Conservation (phyloP, 2,329 filamentous ascomycete genomes). For the Fusarium pseudograminearum region DNA sequence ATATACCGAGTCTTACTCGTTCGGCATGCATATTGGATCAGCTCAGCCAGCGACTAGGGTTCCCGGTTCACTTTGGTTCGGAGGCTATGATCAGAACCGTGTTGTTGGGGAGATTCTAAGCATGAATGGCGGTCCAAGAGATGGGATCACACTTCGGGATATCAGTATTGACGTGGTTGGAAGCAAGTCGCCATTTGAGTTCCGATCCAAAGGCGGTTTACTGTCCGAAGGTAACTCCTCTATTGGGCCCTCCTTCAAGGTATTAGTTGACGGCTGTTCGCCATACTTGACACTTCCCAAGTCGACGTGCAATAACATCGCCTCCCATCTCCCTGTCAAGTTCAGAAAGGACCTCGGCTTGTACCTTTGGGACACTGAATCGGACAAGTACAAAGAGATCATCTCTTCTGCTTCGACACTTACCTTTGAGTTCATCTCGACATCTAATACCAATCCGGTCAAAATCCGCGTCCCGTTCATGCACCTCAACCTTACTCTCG, state of each 20-base stretch:
- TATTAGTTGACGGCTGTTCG: conserved; percentile 8
- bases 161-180: conserved; percentile 7
- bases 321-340: not conserved
- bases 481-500: conserved; percentile 15
- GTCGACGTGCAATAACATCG: conserved; percentile 15
- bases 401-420: not conserved
- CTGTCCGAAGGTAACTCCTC: not conserved
- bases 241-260: conserved; percentile 4
- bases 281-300: conserved; percentile 13
- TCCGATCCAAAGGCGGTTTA: not conserved
- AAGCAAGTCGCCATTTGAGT: not conserved
- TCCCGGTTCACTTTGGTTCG: conserved; percentile 6
- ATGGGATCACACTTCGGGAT: conserved; percentile 13
- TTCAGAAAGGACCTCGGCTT: conserved; percentile 3
- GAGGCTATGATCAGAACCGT: conserved; percentile 14
- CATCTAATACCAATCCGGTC: not conserved
- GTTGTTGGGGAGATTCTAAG: conserved; percentile 1
- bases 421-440: conserved; percentile 7
- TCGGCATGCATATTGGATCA: conserved; percentile 17
- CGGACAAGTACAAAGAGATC: not conserved
- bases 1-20: conserved; percentile 1
- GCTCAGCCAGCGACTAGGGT: not conserved
- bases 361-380: conserved; percentile 9
- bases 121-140: conserved; percentile 2
- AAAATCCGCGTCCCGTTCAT: conserved; percentile 10